A percentile compares a stretch with the other conserved stretches of the same genome.
Conservation (phyloP, 495 filamentous ascomycete species). For the Penicillium paxilli region DNA sequence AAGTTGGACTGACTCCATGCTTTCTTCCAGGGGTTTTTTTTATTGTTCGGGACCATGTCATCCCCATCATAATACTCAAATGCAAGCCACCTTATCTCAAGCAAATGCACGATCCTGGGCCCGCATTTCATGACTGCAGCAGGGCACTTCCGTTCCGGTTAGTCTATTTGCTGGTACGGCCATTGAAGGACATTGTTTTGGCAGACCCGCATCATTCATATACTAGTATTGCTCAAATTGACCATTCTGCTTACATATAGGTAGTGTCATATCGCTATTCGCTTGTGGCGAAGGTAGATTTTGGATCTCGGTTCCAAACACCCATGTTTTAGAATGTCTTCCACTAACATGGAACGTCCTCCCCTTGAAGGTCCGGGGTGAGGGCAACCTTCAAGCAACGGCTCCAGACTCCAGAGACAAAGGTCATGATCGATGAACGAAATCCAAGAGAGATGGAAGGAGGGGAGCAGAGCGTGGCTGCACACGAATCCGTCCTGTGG, state of each 20-base stretch:
- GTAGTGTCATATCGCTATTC: no score
- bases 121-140: conserved; percentile 11
- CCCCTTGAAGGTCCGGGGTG: neutral
- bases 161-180: neutral
- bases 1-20: neutral
- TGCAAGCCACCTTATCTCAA: conserved; percentile 16
- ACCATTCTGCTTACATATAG: no score
- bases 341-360: neutral
- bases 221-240: no score
- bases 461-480: conserved; percentile 15
- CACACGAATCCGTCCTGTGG: conserved; percentile 19
- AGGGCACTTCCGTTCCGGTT: neutral
- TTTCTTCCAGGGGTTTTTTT: neutral
- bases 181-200: neutral
- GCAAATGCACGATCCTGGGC: conserved; percentile 12
- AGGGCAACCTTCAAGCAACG: no score
- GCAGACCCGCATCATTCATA: neutral
- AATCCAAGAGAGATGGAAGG: conserved; percentile 9
- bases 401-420: no score
- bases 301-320: neutral
- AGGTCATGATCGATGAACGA: no score
- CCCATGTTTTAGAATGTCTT: neutral
- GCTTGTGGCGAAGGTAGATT: no score
- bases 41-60: neutral
- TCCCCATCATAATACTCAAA: conserved; percentile 5